A percentile compares a stretch with the other conserved stretches of the same genome.
phyloP scores from a whole-genome alignment of 2,329 filamentous ascomycete genomes.

The Colletotrichum musae region DNA sequence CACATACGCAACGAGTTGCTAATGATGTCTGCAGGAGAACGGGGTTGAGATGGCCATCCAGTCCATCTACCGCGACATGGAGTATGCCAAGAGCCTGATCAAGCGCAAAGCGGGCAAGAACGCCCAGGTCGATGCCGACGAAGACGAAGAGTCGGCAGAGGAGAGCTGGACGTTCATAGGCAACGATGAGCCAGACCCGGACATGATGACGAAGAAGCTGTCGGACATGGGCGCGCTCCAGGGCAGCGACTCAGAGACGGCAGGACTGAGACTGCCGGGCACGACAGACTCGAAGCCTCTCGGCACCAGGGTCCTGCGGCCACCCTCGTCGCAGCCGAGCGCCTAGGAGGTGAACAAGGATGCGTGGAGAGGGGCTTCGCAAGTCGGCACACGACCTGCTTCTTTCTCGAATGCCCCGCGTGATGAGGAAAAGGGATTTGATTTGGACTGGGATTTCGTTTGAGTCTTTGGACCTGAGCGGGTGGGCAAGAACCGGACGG shows the following conservation, averaged over 20 bases:
- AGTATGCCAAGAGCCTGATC: conserved; percentile 90
- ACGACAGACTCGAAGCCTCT: conserved; percentile 24
- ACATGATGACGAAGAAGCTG: conserved; percentile 58
- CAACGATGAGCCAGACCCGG: conserved; percentile 62
- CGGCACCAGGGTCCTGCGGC: conserved; percentile 22
- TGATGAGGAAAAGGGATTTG: not conserved
- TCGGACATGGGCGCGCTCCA: conserved; percentile 39
- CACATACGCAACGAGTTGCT: conserved; percentile 40
- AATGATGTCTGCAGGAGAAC: conserved; percentile 75
- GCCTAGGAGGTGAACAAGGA: conserved; percentile 19
- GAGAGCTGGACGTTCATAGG: conserved; percentile 95
- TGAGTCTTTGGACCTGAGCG: not conserved
- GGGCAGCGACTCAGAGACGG: not conserved
- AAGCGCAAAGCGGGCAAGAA: conserved; percentile 74
- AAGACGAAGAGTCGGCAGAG: conserved; percentile 75
- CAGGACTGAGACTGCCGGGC: not conserved
- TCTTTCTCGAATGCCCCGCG: not conserved
- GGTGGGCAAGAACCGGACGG: not conserved
- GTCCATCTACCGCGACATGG: conserved; percentile 92
- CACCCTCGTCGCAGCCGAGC: conserved; percentile 28
- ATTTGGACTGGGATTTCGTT: conserved; percentile 21
- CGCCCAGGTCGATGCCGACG: conserved; percentile 57
- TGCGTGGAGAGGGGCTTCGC: not conserved
- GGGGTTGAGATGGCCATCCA: conserved; percentile 93
- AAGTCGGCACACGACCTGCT: not conserved